Percentiles rank a stretch among this genome's conserved stretches.
phyloP scores from a whole-genome alignment of 257 asterid species.

The Gentiana macrophylla region DNA sequence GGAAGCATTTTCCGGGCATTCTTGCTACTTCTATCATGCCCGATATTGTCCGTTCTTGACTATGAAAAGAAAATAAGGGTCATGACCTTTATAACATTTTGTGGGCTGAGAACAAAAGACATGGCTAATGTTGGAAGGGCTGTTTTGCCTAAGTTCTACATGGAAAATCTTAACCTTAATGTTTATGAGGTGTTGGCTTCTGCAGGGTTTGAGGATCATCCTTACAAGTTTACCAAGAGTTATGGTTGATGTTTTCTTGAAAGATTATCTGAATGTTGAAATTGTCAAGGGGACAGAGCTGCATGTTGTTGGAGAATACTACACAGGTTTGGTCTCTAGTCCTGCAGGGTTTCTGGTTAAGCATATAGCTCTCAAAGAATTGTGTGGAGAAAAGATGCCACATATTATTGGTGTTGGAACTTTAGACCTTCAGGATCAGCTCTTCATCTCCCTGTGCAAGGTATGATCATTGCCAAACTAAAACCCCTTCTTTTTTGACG shows the following conservation, averaged over 20 bases:
- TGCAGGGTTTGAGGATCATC: constrained; percentile 32
- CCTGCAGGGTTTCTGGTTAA: constrained; percentile 45
- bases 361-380: constrained; percentile 50
- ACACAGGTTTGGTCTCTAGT: constrained; percentile 41
- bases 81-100: constrained; percentile 72
- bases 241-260: constrained; percentile 71
- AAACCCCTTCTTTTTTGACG: no score
- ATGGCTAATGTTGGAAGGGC: constrained; percentile 58
- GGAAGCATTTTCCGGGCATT: constrained; percentile 70
- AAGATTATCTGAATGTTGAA: constrained; percentile 57
- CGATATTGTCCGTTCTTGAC: constrained; percentile 31
- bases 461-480: constrained; percentile 13
- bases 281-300: constrained; percentile 63
- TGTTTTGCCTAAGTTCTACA: constrained; percentile 76
- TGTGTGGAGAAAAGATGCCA: constrained; percentile 45
- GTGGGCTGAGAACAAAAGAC: constrained; percentile 49
- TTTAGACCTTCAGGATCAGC: constrained; percentile 39
- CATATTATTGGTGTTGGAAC: constrained; percentile 56
- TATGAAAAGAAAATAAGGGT: constrained; percentile 36
- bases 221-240: constrained; percentile 62
- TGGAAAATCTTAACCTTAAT: constrained; percentile 44
- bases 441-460: constrained; percentile 67
- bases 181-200: constrained; percentile 39
- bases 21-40: constrained; percentile 48
- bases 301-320: constrained; percentile 40